Conservation (phyloP, 305 asterid species). For the Solanum hybrid region DNA sequence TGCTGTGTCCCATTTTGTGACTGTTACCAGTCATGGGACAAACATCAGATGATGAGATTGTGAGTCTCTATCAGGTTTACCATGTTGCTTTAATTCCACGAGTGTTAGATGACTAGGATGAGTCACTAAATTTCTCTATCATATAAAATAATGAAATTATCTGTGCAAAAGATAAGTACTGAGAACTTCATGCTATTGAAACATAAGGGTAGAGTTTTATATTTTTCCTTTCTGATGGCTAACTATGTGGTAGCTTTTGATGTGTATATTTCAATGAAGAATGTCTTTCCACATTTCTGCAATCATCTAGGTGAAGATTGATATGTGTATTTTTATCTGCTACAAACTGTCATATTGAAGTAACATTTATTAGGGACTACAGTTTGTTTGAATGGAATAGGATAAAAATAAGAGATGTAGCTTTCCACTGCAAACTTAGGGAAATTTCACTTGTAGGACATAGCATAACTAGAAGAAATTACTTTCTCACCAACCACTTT, state of each 20-base stretch:
- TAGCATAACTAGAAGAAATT: neutral
- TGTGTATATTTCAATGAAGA: neutral
- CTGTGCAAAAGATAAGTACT: neutral
- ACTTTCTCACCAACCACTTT: neutral
- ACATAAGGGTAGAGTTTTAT: neutral
- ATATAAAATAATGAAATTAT: neutral
- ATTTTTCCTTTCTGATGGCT: neutral
- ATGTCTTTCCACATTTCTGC: neutral
- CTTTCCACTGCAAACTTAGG: neutral
- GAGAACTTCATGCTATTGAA: neutral
- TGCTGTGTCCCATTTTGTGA: neutral
- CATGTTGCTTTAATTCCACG: neutral
- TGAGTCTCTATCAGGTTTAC: neutral
- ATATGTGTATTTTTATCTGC: neutral
- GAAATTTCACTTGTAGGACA: neutral
- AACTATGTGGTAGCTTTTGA: neutral
- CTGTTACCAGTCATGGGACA: neutral
- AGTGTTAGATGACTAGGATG: neutral
- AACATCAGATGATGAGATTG: neutral
- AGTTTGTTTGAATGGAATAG: neutral
- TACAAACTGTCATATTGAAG: neutral
- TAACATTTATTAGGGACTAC: neutral
- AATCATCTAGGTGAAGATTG: neutral
- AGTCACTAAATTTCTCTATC: neutral
- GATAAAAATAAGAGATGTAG: neutral